Evolutionary conservation across 257 asterid species (phyloP).

Genomic region (Solanum stenotomum): DNA sequence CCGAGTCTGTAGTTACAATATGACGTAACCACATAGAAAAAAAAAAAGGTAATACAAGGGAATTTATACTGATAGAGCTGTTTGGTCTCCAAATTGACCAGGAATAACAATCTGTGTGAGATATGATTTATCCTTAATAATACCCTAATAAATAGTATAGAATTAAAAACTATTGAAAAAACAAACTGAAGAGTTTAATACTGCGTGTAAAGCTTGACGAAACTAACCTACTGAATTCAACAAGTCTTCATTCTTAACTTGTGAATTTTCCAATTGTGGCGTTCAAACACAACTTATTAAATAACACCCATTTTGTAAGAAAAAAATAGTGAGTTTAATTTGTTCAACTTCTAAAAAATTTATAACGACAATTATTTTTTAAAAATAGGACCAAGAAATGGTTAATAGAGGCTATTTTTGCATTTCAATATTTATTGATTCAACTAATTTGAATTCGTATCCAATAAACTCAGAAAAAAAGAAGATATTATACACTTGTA

Average conservation of each 20-base stretch:
- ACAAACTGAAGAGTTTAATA: background rate
- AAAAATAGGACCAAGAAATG: background rate
- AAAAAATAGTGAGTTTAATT: background rate
- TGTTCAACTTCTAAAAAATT: background rate
- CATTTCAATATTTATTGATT: background rate
- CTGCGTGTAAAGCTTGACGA: background rate
- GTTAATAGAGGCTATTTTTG: background rate
- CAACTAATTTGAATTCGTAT: background rate
- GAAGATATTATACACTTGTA: background rate
- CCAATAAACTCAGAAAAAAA: rapidly evolving
- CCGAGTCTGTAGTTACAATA: background rate
- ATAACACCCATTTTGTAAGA: background rate
- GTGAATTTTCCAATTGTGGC: background rate
- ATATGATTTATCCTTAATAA: background rate
- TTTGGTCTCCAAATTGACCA: background rate
- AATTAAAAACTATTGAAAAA: background rate
- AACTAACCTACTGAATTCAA: background rate
- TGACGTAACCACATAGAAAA: background rate
- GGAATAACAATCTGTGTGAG: background rate
- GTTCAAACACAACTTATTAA: background rate
- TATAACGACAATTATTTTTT: background rate
- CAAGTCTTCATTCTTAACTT: background rate
- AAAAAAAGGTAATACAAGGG: background rate
- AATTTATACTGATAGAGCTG: background rate
- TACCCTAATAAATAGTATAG: background rate